Conservation (phyloP, 805 yeast genomes). For the Clavispora fructus region DNA sequence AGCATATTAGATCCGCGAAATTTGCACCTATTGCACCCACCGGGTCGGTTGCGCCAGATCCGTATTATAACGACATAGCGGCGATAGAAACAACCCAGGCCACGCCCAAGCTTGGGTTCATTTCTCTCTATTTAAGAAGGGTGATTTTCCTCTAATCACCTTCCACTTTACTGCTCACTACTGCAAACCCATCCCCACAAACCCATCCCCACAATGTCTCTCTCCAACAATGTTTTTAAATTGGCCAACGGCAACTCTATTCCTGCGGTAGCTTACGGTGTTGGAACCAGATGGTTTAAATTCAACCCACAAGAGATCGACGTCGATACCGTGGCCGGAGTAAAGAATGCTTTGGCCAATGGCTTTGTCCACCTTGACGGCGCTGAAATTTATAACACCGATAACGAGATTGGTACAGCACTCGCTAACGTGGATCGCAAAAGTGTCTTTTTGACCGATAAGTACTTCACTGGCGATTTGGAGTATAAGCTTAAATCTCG, state of each 20-base stretch:
- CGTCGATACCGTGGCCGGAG: conserved; percentile 36
- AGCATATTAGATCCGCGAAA: no score
- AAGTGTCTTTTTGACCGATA: conserved; percentile 55
- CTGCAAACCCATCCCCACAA: not conserved
- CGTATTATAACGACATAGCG: no score
- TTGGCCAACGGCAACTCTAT: conserved; percentile 32
- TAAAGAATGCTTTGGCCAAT: conserved; percentile 41
- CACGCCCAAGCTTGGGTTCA: no score
- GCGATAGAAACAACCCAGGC: no score
- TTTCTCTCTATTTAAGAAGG: no score
- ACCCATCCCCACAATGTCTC: conserved; percentile 12
- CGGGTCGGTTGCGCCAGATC: not conserved
- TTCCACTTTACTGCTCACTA: not conserved
- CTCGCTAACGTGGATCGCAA: conserved; percentile 38
- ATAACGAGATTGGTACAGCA: conserved; percentile 51
- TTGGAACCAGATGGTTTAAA: conserved; percentile 43
- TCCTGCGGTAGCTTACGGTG: conserved; percentile 48
- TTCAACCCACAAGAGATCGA: conserved; percentile 19
- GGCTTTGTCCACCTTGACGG: conserved; percentile 62
- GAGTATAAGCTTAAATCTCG: conserved; percentile 5
- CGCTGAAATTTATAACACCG: conserved; percentile 60
- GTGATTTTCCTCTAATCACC: no score
- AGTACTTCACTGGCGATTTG: conserved; percentile 32
- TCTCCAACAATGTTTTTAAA: conserved; percentile 18
- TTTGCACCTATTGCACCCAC: not conserved